Evolutionary conservation across 495 filamentous ascomycete genomes (phyloP).

Genomic region (Neurospora cerealis): DNA sequence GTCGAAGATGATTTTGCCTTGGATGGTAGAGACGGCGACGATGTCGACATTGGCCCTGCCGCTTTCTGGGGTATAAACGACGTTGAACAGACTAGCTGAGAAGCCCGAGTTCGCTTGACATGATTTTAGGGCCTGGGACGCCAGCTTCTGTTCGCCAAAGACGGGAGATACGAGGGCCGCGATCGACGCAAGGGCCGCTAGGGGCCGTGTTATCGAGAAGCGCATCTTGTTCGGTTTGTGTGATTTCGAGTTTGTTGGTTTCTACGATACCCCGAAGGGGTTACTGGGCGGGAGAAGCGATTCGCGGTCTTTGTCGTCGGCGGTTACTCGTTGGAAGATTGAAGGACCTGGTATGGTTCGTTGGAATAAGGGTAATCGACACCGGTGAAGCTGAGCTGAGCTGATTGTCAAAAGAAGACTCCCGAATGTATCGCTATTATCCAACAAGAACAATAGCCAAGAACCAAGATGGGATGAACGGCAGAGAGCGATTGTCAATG

Average conservation of each 20-base stretch:
- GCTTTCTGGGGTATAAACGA: slow-evolving; percentile 69
- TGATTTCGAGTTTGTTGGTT: neutral
- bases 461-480: neutral
- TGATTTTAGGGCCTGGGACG: slow-evolving; percentile 65
- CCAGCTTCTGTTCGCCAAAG: slow-evolving; percentile 34
- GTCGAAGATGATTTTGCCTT: slow-evolving; percentile 73
- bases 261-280: neutral
- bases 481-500: neutral
- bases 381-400: neutral
- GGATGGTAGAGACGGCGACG: slow-evolving; percentile 73
- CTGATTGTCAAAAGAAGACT: neutral
- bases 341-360: neutral
- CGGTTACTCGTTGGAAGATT: neutral
- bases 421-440: neutral
- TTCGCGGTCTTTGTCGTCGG: neutral
- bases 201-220: slow-evolving; percentile 10
- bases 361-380: neutral
- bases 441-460: neutral
- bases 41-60: slow-evolving; percentile 63
- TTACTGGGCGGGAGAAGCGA: neutral
- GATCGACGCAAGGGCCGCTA: slow-evolving; percentile 16
- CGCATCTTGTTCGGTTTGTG: neutral
- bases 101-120: slow-evolving; percentile 75
- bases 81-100: slow-evolving; percentile 72
- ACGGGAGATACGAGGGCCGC: slow-evolving; percentile 16